Base-by-base conservation (phyloP, 495 filamentous ascomycete genomes). In the Neurospora cerealis region DNA sequence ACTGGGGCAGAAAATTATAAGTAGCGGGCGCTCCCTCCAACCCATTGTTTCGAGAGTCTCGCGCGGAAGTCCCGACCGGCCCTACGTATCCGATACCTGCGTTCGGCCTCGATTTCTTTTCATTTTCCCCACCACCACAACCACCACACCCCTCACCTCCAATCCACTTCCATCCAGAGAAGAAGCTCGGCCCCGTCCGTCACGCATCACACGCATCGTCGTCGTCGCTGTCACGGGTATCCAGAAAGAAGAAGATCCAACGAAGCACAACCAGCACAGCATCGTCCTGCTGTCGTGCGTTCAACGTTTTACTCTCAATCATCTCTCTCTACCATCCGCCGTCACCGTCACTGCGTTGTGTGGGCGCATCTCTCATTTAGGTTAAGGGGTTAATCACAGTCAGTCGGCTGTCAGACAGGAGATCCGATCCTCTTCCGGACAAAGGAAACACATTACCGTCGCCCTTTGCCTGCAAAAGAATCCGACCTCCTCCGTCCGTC, bases 51-150 rank as follows among this genome's bases (percentile, higher is more conserved):
- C 78, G 79, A 80, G 80, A 78, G 74, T 81, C 80, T 80, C 79
- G 81, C 80, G 81, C 79, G 84, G 83, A 86, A 83, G 81, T 80
- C 80, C 83, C 82, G 83, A 85, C 83, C 83, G 84, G 82, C 81
- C 80, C 78, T 83, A 79, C 80, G 80, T 81, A 80, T 75, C 76
- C 80, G 76, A 75, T 77, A 78, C 80, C 78, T 79, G 77, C 79
- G 77, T 82, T 78, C 74, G 80, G 80, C 81, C 78, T 79, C 77
- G 69, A 76, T 76, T 79, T 80, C 75, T 79, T 81, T 75, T 79
- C 78, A 74, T 74, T 72, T 69, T 77, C 78, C 77, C 80, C 79
- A 77, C 75, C 78, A 78, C 77, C 28, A 62, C 54, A 62, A 62
- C 54, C 24, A 62, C 54, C 54, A 78, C 80, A 80, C 81, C 73